Conservation (phyloP, 108 stramenopile genomes). For the Schizochytrium sp. region DNA sequence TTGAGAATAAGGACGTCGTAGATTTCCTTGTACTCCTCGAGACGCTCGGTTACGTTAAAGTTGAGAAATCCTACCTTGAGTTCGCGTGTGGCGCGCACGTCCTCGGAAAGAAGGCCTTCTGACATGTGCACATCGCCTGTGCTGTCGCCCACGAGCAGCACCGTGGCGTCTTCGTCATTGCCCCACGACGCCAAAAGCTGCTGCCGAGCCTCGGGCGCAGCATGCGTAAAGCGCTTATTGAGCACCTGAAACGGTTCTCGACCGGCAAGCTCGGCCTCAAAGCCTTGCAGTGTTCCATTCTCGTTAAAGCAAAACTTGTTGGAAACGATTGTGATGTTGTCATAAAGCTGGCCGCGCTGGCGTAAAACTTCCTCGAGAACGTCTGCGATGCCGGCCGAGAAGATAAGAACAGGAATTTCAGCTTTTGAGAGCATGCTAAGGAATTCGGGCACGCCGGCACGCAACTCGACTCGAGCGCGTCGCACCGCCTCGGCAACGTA, state of each 20-base stretch:
- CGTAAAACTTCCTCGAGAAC: constrained; percentile 16
- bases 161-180: neutral
- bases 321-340: neutral
- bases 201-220: neutral
- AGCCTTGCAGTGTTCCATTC: neutral
- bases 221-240: neutral
- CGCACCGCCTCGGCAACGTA: neutral
- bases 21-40: neutral
- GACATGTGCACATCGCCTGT: constrained; percentile 19
- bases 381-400: constrained; percentile 26
- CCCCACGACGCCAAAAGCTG: neutral
- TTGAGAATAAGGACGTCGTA: constrained; percentile 20
- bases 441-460: neutral
- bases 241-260: constrained; percentile 19
- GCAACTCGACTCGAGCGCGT: neutral
- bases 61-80: constrained; percentile 27
- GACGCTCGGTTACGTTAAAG: constrained; percentile 3
- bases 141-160: constrained; percentile 18
- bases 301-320: neutral
- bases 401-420: constrained; percentile 18
- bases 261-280: neutral
- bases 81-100: neutral
- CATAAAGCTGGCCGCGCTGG: neutral
- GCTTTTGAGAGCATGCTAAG: neutral
- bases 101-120: constrained; percentile 5